These are phyloP conservation scores for Irpex rosettiformis DNA, from an alignment of 1,284 basidiomycete genomes.

Conservation along the genomic window DNA sequence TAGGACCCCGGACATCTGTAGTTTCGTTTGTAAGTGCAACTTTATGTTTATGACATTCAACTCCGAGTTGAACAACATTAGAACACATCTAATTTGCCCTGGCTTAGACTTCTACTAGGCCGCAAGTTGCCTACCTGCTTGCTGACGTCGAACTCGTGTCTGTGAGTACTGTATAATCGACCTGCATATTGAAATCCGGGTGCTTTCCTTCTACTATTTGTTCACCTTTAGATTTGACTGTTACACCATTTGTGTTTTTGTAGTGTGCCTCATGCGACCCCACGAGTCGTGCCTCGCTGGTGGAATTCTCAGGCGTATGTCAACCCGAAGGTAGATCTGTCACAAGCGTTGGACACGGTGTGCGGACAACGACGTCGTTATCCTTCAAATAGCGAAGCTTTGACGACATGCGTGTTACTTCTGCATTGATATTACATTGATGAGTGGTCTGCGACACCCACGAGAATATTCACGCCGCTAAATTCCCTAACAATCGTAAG, in stretches of 20 bases:
- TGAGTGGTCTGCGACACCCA: constrained; percentile 11
- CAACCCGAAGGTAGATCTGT: too few relatives aligned
- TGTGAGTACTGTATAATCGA: not conserved
- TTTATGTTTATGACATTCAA: too few relatives aligned
- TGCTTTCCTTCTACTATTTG: too few relatives aligned
- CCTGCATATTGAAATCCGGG: too few relatives aligned
- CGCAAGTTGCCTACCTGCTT: not conserved
- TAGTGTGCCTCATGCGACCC: not conserved
- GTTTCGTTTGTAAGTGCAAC: too few relatives aligned
- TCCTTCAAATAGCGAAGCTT: not conserved
- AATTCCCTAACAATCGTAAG: constrained; percentile 4
- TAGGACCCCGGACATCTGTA: constrained; percentile 12
- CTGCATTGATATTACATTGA: constrained; percentile 10
- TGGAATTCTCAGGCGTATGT: too few relatives aligned
- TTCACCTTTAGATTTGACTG: not conserved
- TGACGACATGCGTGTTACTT: not conserved
- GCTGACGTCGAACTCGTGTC: not conserved
- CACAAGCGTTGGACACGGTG: constrained; percentile 1
- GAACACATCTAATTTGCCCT: too few relatives aligned
- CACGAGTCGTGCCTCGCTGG: too few relatives aligned
- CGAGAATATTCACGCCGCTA: constrained; percentile 4
- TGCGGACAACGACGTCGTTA: too few relatives aligned
- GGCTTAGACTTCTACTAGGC: too few relatives aligned
- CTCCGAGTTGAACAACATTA: too few relatives aligned
- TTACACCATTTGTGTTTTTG: not conserved